Percentiles rank a stretch among this genome's conserved stretches.
Conservation (phyloP, 2,329 filamentous ascomycete species). For the Colletotrichum sidae region DNA sequence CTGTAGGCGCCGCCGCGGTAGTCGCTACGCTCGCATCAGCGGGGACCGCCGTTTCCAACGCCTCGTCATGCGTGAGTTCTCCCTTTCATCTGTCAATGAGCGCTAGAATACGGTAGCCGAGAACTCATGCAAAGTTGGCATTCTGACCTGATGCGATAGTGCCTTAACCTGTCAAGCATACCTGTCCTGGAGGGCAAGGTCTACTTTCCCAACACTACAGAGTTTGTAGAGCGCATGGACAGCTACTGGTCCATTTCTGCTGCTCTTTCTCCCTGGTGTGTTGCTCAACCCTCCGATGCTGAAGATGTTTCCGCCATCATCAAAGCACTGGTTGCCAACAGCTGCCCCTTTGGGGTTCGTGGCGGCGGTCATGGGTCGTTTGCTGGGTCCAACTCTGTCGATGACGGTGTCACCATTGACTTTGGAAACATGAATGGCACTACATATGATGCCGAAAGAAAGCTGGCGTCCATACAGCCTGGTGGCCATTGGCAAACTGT, state of each 20-base stretch:
- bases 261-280: constrained; percentile 49
- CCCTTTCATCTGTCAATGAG: no score
- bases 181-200: constrained; percentile 44
- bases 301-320: constrained; percentile 51
- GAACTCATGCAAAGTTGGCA: no score
- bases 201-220: constrained; percentile 42
- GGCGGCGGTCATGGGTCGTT: constrained; percentile 51
- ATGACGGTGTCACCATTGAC: constrained; percentile 52
- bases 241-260: constrained; percentile 53
- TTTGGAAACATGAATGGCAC: constrained; percentile 48
- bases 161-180: constrained; percentile 40
- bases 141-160: constrained; percentile 38
- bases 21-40: no score
- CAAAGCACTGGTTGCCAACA: constrained; percentile 44
- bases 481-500: constrained; percentile 52
- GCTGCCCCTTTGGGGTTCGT: constrained; percentile 52
- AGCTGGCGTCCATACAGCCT: constrained; percentile 48
- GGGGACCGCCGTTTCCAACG: no score
- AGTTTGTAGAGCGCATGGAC: constrained; percentile 46
- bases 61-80: no score
- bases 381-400: constrained; percentile 49
- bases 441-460: constrained; percentile 43
- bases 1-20: no score
- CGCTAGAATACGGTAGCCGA: no score
- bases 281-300: constrained; percentile 47